Base-by-base conservation (phyloP, 148 eudicot genomes). In the Vaccinium vitisidaea region DNA sequence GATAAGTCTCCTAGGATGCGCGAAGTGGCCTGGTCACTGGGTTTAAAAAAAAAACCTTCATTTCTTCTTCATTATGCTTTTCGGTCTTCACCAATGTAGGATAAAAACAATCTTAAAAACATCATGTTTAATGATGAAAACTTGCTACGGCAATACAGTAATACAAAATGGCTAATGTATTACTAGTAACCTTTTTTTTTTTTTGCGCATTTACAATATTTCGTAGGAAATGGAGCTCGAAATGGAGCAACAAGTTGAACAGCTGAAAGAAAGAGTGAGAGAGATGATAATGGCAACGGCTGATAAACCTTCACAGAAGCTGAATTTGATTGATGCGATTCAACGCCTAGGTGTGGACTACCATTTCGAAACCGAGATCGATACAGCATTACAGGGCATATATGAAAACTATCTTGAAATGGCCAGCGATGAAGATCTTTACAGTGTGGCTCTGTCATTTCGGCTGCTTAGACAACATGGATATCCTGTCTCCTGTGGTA, bases 311-410 rank as follows among this genome's bases (percentile, higher is more conserved):
- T 12, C 30, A 30, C 0, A 77, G 56, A 83, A 56, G 46, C 46
- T 87, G 25, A 63, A 74, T 16, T 21, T 87, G 56, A 48, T 87
- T 1, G 84, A 87, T 83, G 70, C 82, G 15, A 84, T 84, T 49
- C 86, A 87, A 58, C 86, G 84, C 32, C 50, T 87, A 15, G 86
- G 86, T 19, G 32, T 87, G 11, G 79, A 36, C 0, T 87, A 87
- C 50, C 83, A 87, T 25, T 87, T 87, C 14, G 81, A 84, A 39
- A 74, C 13, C 30, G 85, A 85, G 85, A 82, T 85, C 50, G 85
- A 80, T 21, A 32, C 61, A 56, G 81, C 80, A 5, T 74, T 87
- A 27, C 39, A 82, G 27, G 27, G 25, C 10, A 18, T 82, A 18
- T 63, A 65, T 76, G 80, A 84, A 18, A 6, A 49, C 6, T 78